Percentiles rank a stretch among this genome's conserved stretches.
Conservation (phyloP, 257 asterid species). For the Coffea eugenioides region DNA sequence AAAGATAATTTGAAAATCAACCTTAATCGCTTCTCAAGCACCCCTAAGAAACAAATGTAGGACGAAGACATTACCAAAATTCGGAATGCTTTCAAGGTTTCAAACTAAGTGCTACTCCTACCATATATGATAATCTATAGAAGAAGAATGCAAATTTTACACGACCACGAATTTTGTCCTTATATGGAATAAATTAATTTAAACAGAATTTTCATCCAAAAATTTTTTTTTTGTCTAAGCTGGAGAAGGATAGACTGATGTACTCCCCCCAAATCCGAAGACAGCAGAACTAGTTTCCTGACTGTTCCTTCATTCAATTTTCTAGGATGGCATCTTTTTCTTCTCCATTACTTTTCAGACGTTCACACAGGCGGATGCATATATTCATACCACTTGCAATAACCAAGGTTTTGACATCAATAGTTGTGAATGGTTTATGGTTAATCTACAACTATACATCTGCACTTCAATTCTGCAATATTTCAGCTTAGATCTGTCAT, state of each 20-base stretch:
- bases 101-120: not conserved
- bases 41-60: too few relatives aligned
- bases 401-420: not conserved
- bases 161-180: not conserved
- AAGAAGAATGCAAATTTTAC: not conserved
- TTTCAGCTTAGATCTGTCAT: too few relatives aligned
- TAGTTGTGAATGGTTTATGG: not conserved
- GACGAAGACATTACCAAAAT: too few relatives aligned
- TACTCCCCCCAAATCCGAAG: not conserved
- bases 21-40: too few relatives aligned
- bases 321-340: not conserved
- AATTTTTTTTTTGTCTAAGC: not conserved
- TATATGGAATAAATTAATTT: not conserved
- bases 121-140: not conserved
- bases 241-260: too few relatives aligned
- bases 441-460: not conserved
- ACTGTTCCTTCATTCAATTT: not conserved
- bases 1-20: too few relatives aligned
- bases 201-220: not conserved
- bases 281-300: not conserved
- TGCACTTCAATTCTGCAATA: not conserved
- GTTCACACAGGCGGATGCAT: not conserved
- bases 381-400: not conserved
- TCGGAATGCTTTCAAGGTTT: too few relatives aligned
- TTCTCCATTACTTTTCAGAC: not conserved